Evolutionary conservation across 805 yeast species (phyloP).

Genomic region (Clavispora phyllophila): DNA sequence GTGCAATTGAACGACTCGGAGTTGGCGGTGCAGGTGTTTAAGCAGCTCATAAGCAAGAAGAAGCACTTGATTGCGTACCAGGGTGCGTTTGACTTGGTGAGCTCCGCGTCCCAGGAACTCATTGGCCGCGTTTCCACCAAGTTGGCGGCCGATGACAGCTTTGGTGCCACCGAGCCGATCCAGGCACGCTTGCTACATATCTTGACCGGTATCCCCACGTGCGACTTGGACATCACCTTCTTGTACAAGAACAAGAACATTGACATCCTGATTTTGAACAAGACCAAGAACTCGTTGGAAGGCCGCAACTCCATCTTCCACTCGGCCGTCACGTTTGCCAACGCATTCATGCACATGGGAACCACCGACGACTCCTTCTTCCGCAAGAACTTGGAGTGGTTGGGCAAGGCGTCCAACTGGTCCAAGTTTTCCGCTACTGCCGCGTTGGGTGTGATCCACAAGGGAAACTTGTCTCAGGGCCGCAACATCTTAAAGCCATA

Average conservation of each 20-base stretch:
- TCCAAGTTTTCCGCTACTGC: conserved; percentile 97
- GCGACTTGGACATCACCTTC: conserved; percentile 88
- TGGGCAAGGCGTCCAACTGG: conserved; percentile 98
- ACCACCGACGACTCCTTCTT: conserved; percentile 93
- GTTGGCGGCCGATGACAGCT: conserved; percentile 27
- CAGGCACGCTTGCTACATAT: conserved; percentile 55
- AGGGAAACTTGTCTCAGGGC: conserved; percentile 91
- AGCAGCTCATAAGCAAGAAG: conserved; percentile 48
- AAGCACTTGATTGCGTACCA: conserved; percentile 70
- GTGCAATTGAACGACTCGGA: conserved; percentile 78
- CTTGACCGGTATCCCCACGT: conserved; percentile 87
- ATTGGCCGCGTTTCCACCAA: conserved; percentile 50
- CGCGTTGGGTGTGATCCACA: conserved; percentile 94
- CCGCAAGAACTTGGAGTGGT: conserved; percentile 88
- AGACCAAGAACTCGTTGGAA: conserved; percentile 75
- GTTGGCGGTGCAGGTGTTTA: conserved; percentile 66
- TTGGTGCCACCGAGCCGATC: conserved; percentile 19
- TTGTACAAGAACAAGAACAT: conserved; percentile 82
- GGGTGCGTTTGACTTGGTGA: conserved; percentile 91
- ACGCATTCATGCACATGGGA: conserved; percentile 93
- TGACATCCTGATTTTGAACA: conserved; percentile 74
- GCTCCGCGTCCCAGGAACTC: conserved; percentile 86
- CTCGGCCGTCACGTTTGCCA: conserved; percentile 90
- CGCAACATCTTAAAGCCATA: conserved; percentile 83
- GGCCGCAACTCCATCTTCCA: conserved; percentile 93